phyloP scores from a whole-genome alignment of 495 filamentous ascomycete genomes.

The Echria macrotheca region DNA sequence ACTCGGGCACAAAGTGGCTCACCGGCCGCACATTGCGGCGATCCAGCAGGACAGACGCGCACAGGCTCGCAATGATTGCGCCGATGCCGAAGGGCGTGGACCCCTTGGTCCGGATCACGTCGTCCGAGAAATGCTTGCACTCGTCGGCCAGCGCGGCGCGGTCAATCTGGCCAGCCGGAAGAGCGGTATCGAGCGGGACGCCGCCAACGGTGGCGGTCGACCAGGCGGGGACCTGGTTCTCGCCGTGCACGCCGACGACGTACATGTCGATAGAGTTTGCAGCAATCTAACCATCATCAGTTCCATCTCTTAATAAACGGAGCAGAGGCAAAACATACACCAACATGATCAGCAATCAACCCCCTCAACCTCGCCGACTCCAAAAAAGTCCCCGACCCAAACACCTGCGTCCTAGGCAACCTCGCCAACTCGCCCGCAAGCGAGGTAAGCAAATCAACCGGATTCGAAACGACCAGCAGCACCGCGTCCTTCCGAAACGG shows the following conservation, averaged over 20 bases:
- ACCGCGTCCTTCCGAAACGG: slow-evolving; percentile 35
- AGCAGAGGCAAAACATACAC: slow-evolving; percentile 14
- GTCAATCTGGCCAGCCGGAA: slow-evolving; percentile 15
- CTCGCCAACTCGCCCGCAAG: slow-evolving; percentile 32
- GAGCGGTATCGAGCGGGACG: slow-evolving; percentile 23
- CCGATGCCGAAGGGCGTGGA: slow-evolving; percentile 38
- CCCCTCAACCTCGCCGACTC: slow-evolving; percentile 36
- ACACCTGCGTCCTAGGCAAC: slow-evolving; percentile 32
- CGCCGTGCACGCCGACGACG: slow-evolving; percentile 42
- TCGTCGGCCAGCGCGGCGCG: slow-evolving; percentile 23
- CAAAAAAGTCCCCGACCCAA: slow-evolving; percentile 39
- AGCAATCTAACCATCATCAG: slow-evolving; percentile 21
- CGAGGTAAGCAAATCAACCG: slow-evolving; percentile 43
- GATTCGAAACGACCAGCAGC: slow-evolving; percentile 42
- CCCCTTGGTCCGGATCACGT: slow-evolving; percentile 35
- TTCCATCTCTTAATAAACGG: background rate
- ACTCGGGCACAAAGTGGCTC: slow-evolving; percentile 32
- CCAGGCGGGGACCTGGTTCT: slow-evolving; percentile 41
- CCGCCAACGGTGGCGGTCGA: slow-evolving; percentile 29
- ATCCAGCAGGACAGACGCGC: slow-evolving; percentile 33
- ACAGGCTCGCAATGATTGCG: slow-evolving; percentile 32
- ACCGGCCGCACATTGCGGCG: slow-evolving; percentile 25
- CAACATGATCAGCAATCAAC: slow-evolving; percentile 33
- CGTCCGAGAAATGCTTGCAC: slow-evolving; percentile 26
- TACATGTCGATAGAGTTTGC: slow-evolving; percentile 34